A percentile compares a stretch with the other conserved stretches of the same genome.
phyloP scores from a whole-genome alignment of 176 grass and related monocot species.

The Areca catechu region DNA sequence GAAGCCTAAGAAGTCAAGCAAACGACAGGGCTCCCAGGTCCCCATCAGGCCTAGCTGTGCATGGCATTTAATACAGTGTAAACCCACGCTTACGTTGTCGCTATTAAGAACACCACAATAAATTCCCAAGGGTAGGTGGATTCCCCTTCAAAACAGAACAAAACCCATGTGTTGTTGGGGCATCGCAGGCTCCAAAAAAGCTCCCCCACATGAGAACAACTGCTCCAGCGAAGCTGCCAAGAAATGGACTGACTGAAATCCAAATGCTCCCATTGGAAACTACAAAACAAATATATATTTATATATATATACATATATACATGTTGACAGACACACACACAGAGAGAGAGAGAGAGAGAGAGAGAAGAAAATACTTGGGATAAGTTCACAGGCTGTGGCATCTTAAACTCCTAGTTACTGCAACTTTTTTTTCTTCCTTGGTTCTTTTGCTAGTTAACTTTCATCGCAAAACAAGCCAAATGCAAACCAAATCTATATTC shows the following conservation, averaged over 20 bases:
- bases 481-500: no score
- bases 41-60: background rate
- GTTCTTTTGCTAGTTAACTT: no score
- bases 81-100: conserved; percentile 21
- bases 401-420: no score
- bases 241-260: background rate
- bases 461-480: no score
- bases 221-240: conserved; percentile 16
- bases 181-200: background rate
- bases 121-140: conserved; percentile 36
- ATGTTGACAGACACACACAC: no score
- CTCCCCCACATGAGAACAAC: background rate
- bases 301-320: no score
- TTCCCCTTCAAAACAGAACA: conserved; percentile 41
- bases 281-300: no score
- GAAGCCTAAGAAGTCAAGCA: background rate
- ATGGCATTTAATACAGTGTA: conserved; percentile 7
- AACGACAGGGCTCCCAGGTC: background rate
- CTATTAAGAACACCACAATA: conserved; percentile 29
- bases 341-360: no score
- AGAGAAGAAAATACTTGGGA: no score
- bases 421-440: no score
- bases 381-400: no score
- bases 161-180: conserved; percentile 23
- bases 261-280: no score